phyloP scores from a whole-genome alignment of 768 basidiomycete species.

The Suillus alpinus region DNA sequence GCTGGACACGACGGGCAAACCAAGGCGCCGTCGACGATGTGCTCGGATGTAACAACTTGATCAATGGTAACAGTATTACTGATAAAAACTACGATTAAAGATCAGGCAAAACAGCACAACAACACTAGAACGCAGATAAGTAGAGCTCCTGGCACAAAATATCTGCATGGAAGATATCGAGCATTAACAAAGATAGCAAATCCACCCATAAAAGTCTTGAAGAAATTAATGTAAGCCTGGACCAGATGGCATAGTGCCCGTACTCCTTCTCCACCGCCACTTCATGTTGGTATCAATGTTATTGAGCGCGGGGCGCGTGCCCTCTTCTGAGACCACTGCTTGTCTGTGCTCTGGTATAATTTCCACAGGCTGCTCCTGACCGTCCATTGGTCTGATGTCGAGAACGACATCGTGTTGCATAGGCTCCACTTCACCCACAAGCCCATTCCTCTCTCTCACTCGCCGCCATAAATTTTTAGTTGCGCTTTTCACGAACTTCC shows the following conservation, averaged over 20 bases:
- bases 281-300: slow-evolving; percentile 1
- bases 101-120: not conserved
- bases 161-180: not conserved
- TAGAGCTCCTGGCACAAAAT: not conserved
- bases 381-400: slow-evolving; percentile 25
- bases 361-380: slow-evolving; percentile 20
- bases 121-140: not conserved
- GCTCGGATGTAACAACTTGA: not conserved
- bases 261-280: slow-evolving; percentile 20
- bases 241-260: slow-evolving; percentile 16
- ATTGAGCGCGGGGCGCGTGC: slow-evolving; percentile 18
- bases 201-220: no score
- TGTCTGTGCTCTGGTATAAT: not conserved
- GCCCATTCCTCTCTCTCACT: slow-evolving; percentile 38
- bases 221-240: slow-evolving; percentile 42
- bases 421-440: slow-evolving; percentile 11
- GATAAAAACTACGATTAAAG: not conserved
- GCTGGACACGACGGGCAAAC: not conserved
- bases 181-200: not conserved
- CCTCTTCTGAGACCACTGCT: not conserved
- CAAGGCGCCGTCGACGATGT: not conserved
- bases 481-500: slow-evolving; percentile 50
- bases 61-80: not conserved
- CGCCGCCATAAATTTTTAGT: slow-evolving; percentile 41
- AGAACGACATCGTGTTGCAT: slow-evolving; percentile 10